Evolutionary conservation across 192 early-diverging fungal species (phyloP).

Genomic region (Coemansia sp.): DNA sequence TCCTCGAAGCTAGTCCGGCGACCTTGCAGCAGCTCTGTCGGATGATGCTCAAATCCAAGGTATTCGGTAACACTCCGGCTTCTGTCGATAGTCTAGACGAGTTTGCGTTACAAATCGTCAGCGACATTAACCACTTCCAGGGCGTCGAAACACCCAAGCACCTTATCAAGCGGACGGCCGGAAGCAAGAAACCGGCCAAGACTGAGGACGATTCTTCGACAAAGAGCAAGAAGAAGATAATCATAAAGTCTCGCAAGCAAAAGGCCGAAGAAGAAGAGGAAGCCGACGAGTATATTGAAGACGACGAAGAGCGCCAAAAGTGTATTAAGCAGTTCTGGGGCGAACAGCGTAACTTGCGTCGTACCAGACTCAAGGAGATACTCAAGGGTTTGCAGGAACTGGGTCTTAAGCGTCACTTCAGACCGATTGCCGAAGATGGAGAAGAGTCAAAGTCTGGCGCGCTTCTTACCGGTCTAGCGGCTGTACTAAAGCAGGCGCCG

Average conservation of each 20-base stretch:
- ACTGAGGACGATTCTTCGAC: neutral
- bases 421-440: neutral
- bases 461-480: constrained; percentile 16
- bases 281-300: constrained; percentile 28
- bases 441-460: neutral
- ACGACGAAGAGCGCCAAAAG: constrained; percentile 53
- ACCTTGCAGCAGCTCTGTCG: constrained; percentile 25
- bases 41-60: constrained; percentile 15
- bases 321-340: constrained; percentile 49
- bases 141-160: constrained; percentile 43
- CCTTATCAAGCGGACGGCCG: constrained; percentile 24
- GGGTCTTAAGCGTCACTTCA: constrained; percentile 42
- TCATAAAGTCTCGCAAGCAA: constrained; percentile 27
- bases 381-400: constrained; percentile 43
- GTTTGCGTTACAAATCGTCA: constrained; percentile 37
- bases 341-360: constrained; percentile 55
- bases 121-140: constrained; percentile 51
- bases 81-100: constrained; percentile 16
- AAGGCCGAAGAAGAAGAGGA: constrained; percentile 19
- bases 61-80: constrained; percentile 5
- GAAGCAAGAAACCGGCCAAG: neutral
- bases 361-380: constrained; percentile 53
- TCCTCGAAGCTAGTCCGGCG: constrained; percentile 30
- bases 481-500: constrained; percentile 22
- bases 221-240: constrained; percentile 22